Conservation (phyloP, 495 filamentous ascomycete genomes). For the Lasiosphaeria ovina region DNA sequence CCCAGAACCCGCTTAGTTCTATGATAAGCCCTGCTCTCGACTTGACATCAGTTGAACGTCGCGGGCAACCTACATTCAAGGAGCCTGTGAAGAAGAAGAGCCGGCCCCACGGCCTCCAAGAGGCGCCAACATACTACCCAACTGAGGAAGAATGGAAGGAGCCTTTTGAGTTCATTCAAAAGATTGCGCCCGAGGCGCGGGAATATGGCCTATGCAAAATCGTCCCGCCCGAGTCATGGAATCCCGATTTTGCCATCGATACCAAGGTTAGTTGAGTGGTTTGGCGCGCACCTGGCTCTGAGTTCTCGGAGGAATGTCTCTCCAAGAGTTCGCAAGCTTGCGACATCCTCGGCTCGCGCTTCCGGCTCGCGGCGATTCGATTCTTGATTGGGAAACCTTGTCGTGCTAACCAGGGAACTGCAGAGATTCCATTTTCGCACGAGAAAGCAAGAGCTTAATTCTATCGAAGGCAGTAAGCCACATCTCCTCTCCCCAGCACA, state of each 20-base stretch:
- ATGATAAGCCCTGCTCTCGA: slow-evolving; percentile 66
- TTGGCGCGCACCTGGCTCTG: not conserved
- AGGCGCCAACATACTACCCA: slow-evolving; percentile 89
- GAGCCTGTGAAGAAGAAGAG: slow-evolving; percentile 72
- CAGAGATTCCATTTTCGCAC: slow-evolving; percentile 97
- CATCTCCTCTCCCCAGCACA: slow-evolving; percentile 29
- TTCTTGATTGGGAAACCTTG: not conserved
- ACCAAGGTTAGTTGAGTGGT: slow-evolving; percentile 70
- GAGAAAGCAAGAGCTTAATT: slow-evolving; percentile 94
- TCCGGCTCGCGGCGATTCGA: not conserved
- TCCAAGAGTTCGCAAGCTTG: not conserved
- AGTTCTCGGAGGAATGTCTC: not conserved
- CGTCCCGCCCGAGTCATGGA: slow-evolving; percentile 90
- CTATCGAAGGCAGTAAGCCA: slow-evolving; percentile 90
- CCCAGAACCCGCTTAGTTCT: slow-evolving; percentile 49
- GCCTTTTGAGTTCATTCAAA: slow-evolving; percentile 86
- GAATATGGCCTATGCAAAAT: slow-evolving; percentile 94
- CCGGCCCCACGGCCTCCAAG: slow-evolving; percentile 77
- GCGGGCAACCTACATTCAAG: slow-evolving; percentile 72
- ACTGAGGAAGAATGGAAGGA: slow-evolving; percentile 94
- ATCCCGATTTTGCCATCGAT: slow-evolving; percentile 92
- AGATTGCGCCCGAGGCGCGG: slow-evolving; percentile 77
- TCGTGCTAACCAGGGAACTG: slow-evolving; percentile 5
- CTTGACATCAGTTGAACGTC: slow-evolving; percentile 84
- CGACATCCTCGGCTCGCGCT: not conserved